Percentiles rank a stretch among this genome's conserved stretches.
Evolutionary conservation across 2,329 filamentous ascomycete genomes (phyloP).

Genomic region (Bipolaris gigantea): DNA sequence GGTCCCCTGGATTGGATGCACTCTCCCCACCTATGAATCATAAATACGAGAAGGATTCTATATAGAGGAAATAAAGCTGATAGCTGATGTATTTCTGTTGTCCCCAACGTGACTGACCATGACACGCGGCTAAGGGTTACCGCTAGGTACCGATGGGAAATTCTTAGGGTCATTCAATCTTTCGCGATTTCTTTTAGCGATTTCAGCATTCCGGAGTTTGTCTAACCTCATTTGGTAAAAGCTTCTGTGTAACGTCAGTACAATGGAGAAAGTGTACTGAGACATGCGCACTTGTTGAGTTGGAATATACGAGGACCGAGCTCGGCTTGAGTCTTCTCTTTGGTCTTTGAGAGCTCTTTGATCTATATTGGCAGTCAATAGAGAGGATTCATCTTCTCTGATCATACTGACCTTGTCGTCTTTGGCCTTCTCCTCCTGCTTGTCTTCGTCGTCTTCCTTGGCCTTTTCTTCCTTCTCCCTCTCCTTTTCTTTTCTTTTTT

Average conservation of each 20-base stretch:
- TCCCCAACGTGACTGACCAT: neutral
- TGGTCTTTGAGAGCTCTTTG: conserved; percentile 53
- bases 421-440: conserved; percentile 66
- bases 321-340: conserved; percentile 52
- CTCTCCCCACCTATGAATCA: conserved; percentile 14
- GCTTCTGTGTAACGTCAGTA: conserved; percentile 54
- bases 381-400: neutral
- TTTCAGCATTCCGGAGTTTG: conserved; percentile 75
- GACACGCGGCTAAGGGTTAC: conserved; percentile 38
- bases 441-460: conserved; percentile 66
- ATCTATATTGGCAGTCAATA: conserved; percentile 39
- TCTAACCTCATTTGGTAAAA: conserved; percentile 87
- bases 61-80: neutral
- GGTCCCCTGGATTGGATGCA: conserved; percentile 18
- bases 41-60: conserved; percentile 2
- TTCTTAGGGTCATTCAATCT: conserved; percentile 74
- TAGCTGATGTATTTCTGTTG: neutral
- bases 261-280: neutral
- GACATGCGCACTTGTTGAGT: conserved; percentile 67
- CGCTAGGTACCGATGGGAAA: conserved; percentile 83
- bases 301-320: conserved; percentile 80
- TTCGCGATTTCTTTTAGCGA: conserved; percentile 79
- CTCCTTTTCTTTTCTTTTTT: conserved; percentile 53
- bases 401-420: conserved; percentile 56
- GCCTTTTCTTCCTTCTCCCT: conserved; percentile 57